Evolutionary conservation across 2,329 filamentous ascomycete species (phyloP), one percentile per base, ranked within the genome.

Genomic region (Drechmeria coniospora): DNA sequence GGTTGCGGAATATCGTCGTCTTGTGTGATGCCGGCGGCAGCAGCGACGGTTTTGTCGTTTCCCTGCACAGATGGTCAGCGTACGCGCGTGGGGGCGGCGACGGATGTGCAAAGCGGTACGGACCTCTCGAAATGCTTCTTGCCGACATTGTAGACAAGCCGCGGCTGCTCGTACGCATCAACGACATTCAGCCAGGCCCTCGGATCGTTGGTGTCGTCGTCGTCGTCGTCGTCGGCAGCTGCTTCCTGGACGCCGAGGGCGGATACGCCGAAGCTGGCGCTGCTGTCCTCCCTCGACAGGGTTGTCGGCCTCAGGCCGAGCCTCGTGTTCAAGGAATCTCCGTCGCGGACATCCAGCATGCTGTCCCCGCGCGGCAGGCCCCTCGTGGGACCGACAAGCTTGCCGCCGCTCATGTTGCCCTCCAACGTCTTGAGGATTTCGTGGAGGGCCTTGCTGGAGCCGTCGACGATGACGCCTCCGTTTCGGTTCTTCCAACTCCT

Each of bases 41-140:
- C 22, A 87, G 48, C 2, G 77, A 77, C 10, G 79, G 69, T 37
- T 73, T 73, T 9, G 65, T 62, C 4, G 63, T 60, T 28, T 76
- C 65, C 45, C 71, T 77, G 39, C 10, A 22, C 12, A 16, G 9
- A 8, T 4, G 11, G 5, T 16, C 24, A 32, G 17, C 15, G 18
- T 12, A 8, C 18, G 1, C 8, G 12, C 9, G 14, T 13, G 7
- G 5, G 9, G n/a, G 17, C 17, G 21, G 15, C 22, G 26, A 10
- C 6, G n/a, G 20, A 17, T n/a, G n/a, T n/a, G n/a, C n/a, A 5
- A 10, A 4, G 11, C 11, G 3, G 4, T 6, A 30, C 54, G 25
- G 43, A 78, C 76, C 65, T 74, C 44, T 95, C 82, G 47, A 95
- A 94, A 45, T 94, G 81, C 46, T 92, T 93, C 58, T 92, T 93